phyloP scores from a whole-genome alignment of 768 basidiomycete species.

The Termitomyces sp. region DNA sequence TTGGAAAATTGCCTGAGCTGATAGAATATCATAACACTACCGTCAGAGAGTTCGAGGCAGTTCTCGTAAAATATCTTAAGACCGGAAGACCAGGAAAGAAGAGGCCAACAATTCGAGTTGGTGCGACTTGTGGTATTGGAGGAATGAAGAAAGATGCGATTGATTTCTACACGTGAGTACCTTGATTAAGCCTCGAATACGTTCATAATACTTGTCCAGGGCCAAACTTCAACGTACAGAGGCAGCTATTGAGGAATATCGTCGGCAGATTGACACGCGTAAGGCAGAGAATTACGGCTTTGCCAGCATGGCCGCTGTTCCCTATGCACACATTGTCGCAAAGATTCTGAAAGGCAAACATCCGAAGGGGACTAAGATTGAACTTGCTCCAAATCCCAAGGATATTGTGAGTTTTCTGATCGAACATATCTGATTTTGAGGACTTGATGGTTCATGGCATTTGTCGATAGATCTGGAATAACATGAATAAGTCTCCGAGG shows the following conservation, averaged over 20 bases:
- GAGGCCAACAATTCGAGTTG: slow-evolving; percentile 76
- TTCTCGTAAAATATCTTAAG: slow-evolving; percentile 89
- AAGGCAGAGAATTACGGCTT: slow-evolving; percentile 91
- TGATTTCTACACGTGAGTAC: slow-evolving; percentile 82
- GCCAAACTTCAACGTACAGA: slow-evolving; percentile 65
- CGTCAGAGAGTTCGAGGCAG: slow-evolving; percentile 88
- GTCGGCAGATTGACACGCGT: slow-evolving; percentile 64
- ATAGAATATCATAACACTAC: slow-evolving; percentile 91
- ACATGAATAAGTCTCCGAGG: slow-evolving; percentile 71
- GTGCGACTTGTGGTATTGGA: slow-evolving; percentile 79
- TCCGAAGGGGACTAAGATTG: slow-evolving; percentile 67
- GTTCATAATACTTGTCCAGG: slow-evolving; percentile 23
- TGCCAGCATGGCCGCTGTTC: slow-evolving; percentile 84
- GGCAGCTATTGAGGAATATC: slow-evolving; percentile 66
- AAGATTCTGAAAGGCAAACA: slow-evolving; percentile 63
- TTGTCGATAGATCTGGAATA: slow-evolving; percentile 74
- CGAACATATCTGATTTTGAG: slow-evolving; percentile 7
- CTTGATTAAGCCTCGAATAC: background rate
- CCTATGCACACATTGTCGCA: slow-evolving; percentile 85
- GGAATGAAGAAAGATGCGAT: slow-evolving; percentile 89
- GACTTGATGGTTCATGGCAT: background rate
- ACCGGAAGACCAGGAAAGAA: slow-evolving; percentile 75
- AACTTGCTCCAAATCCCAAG: slow-evolving; percentile 83
- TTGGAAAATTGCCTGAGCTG: slow-evolving; percentile 85
- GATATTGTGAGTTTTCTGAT: slow-evolving; percentile 60